Percentiles rank a stretch among this genome's conserved stretches.
These are phyloP conservation scores for Epichloe festucae DNA, from an alignment of 2,329 filamentous ascomycete genomes.

Conservation along the genomic window DNA sequence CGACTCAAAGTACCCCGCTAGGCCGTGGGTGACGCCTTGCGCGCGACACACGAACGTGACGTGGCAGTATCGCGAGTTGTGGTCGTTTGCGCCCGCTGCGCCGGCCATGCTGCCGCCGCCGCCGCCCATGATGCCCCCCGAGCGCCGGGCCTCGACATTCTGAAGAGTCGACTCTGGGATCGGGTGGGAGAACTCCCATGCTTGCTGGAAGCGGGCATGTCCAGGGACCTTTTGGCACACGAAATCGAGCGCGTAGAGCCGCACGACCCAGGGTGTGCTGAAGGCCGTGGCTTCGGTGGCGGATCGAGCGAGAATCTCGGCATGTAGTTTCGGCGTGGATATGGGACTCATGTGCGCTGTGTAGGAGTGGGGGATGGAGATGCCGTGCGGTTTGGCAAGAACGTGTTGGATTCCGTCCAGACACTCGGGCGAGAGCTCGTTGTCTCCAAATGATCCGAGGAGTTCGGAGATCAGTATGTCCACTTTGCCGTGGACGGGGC, in stretches of 20 bases:
- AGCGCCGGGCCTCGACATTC: constrained; percentile 41
- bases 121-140: constrained; percentile 49
- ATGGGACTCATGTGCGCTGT: constrained; percentile 91
- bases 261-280: constrained; percentile 89
- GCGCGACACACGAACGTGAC: constrained; percentile 66
- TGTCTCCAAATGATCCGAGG: constrained; percentile 89
- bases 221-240: constrained; percentile 52
- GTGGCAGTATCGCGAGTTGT: constrained; percentile 73
- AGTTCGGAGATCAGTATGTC: constrained; percentile 93
- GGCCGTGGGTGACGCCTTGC: constrained; percentile 74
- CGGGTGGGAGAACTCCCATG: constrained; percentile 73
- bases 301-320: constrained; percentile 58
- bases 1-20: constrained; percentile 92
- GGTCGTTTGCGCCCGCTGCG: constrained; percentile 73
- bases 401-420: constrained; percentile 91
- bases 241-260: constrained; percentile 80
- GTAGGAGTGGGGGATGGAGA: constrained; percentile 83
- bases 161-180: constrained; percentile 46
- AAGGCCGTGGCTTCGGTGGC: constrained; percentile 57
- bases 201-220: constrained; percentile 53
- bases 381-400: constrained; percentile 62
- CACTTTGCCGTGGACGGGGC: constrained; percentile 49
- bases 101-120: constrained; percentile 63
- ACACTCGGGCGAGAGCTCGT: constrained; percentile 93
- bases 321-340: constrained; percentile 70